phyloP scores from a whole-genome alignment of 106 monocot genomes.

The Allium cepa region DNA sequence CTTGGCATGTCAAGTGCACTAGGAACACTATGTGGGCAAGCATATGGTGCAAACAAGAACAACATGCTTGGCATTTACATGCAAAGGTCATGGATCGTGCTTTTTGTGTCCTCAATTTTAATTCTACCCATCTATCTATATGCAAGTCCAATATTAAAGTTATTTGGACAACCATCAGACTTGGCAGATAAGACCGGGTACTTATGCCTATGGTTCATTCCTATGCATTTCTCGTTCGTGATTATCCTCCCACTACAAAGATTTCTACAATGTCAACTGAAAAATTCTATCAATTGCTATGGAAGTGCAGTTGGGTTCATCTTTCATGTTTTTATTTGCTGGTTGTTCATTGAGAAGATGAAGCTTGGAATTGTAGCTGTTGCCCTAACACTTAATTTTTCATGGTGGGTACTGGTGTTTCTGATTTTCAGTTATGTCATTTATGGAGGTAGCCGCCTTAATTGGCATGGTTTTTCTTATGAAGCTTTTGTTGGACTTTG shows the following conservation, averaged over 20 bases:
- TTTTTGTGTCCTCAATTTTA: constrained; percentile 9
- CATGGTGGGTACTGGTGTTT: constrained; percentile 17
- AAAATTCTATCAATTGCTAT: constrained; percentile 8
- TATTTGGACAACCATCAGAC: constrained; percentile 18
- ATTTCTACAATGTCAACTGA: constrained; percentile 31
- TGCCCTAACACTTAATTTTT: constrained; percentile 15
- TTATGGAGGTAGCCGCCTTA: constrained; percentile 5
- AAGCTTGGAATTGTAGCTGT: constrained; percentile 17
- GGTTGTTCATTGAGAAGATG: constrained; percentile 14
- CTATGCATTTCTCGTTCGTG: constrained; percentile 20
- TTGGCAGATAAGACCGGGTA: constrained; percentile 19
- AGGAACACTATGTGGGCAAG: constrained; percentile 43
- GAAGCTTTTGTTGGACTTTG: constrained; percentile 26
- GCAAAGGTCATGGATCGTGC: constrained; percentile 34
- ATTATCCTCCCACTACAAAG: constrained; percentile 19
- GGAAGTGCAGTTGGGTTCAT: constrained; percentile 2
- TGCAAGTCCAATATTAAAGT: constrained; percentile 12
- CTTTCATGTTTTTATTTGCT: constrained; percentile 17
- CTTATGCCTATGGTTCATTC: constrained; percentile 23
- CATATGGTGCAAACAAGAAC: constrained; percentile 27
- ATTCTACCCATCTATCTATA: constrained; percentile 21
- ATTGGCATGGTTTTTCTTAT: constrained; percentile 25
- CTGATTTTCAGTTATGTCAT: constrained; percentile 20
- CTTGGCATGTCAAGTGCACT: constrained; percentile 39
- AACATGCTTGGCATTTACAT: constrained; percentile 30